Evolutionary conservation across 768 basidiomycete genomes (phyloP).

Genomic region (Tricholoma terreum): DNA sequence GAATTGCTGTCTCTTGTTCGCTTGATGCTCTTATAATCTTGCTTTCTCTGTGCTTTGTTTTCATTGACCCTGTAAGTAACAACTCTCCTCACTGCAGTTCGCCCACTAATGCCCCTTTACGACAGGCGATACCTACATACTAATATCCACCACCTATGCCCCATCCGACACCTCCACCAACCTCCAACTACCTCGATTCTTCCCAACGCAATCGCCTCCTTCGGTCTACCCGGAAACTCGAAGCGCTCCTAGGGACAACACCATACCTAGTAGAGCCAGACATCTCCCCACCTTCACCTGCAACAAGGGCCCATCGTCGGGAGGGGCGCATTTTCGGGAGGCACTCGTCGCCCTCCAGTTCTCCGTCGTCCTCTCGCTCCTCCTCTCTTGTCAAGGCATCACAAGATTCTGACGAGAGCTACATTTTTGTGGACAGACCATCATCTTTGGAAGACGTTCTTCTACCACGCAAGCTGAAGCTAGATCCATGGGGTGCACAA

Average conservation of each 20-base stretch:
- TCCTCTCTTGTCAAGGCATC: background rate
- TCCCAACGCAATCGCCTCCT: conserved; percentile 50
- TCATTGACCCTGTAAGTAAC: too few species aligned
- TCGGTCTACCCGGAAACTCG: conserved; percentile 56
- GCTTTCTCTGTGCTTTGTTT: too few species aligned
- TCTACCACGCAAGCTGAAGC: background rate
- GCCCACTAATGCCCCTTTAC: too few species aligned
- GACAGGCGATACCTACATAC: too few species aligned
- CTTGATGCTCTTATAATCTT: too few species aligned
- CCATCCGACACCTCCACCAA: conserved; percentile 43
- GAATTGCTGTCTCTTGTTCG: too few species aligned
- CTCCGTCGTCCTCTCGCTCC: background rate
- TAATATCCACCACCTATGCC: background rate
- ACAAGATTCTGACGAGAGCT: too few species aligned
- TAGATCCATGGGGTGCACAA: too few species aligned
- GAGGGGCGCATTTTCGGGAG: conserved; percentile 21
- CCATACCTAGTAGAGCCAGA: conserved; percentile 31
- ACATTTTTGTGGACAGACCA: background rate
- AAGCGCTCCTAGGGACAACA: conserved; percentile 47
- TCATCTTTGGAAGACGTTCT: background rate
- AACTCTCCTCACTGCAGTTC: too few species aligned
- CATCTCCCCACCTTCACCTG: background rate
- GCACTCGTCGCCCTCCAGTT: conserved; percentile 17
- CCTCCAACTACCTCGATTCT: conserved; percentile 44
- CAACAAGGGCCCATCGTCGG: conserved; percentile 16